Evolutionary conservation across 1,139 yeast genomes (phyloP).

Genomic region (Debaryomyces udenii): DNA sequence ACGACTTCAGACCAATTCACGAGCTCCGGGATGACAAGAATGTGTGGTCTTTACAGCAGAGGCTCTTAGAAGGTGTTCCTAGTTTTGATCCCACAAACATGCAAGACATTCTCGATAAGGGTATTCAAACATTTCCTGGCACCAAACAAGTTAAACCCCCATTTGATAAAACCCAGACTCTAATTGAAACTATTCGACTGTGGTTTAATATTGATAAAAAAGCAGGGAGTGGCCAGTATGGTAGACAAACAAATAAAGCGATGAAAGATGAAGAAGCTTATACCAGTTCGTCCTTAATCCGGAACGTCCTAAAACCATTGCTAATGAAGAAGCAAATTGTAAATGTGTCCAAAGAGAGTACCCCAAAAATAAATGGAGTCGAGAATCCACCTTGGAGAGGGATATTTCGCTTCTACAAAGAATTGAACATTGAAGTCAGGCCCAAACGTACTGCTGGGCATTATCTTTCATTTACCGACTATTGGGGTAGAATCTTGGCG

Average conservation of each 20-base stretch:
- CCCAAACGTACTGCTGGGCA: slow-evolving; percentile 56
- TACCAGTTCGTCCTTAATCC: slow-evolving; percentile 3
- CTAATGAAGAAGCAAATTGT: slow-evolving; percentile 4
- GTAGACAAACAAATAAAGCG: not conserved
- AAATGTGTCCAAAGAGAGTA: not conserved
- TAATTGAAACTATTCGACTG: not conserved
- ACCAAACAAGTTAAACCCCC: not conserved
- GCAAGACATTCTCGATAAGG: not conserved
- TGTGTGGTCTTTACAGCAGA: slow-evolving; percentile 50
- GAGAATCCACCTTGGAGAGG: slow-evolving; percentile 24
- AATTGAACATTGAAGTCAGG: slow-evolving; percentile 55
- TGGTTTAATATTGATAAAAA: slow-evolving; percentile 5
- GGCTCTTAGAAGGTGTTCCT: slow-evolving; percentile 59
- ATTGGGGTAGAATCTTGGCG: slow-evolving; percentile 67
- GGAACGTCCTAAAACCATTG: slow-evolving; percentile 8
- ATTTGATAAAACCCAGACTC: not conserved
- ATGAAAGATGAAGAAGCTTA: not conserved
- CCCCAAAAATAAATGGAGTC: not conserved
- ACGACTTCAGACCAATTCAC: slow-evolving; percentile 46
- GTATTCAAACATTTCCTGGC: not conserved
- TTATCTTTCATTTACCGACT: slow-evolving; percentile 62
- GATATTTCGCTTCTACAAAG: slow-evolving; percentile 48
- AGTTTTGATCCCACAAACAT: slow-evolving; percentile 34
- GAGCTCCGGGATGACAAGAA: slow-evolving; percentile 26
- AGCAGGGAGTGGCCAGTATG: not conserved